Base-by-base conservation (phyloP, 2,329 filamentous ascomycete species). In the Berkeleyomyces basicola region DNA sequence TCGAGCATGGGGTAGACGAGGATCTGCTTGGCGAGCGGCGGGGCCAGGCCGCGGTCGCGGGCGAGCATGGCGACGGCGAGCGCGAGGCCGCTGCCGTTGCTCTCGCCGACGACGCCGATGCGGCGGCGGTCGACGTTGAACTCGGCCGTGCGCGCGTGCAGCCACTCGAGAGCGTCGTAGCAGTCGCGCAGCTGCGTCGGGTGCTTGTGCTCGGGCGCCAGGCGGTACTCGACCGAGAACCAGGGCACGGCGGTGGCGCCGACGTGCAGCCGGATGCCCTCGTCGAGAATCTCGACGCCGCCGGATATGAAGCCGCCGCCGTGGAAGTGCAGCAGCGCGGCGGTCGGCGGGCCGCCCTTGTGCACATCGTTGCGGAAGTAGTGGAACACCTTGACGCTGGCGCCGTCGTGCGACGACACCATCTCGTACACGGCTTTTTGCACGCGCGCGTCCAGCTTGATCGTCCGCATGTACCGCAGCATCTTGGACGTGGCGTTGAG, bases 221-320 rank as follows among this genome's bases (percentile, higher is more conserved):
- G 69, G 3, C 75, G 70, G 67, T 76, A 78, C 16, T 76, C 74
- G 39, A 76, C 69, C 1, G 69, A 68, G 51, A 74, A 70, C 46
- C 74, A 68, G 7, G 71, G 71, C 10, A 76, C 67, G 1, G 71
- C 70, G 3, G 70, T 62, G 77, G 74, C 59, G 72, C 70, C 1
- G 73, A 67, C 57, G 1, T 70, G 72, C 0, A 68, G 66, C 0
- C 73, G 73, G 11, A 71, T 71, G 2, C 69, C 70, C 47, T 74
- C 64, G 66, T 78, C 76, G 42, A 68, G 69, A 14, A 71, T 60
- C 2, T 71, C 68, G 36, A 72, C 68, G 14, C 65, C 67, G 10
- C 72, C 68, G 0, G 68, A 65, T 33, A 77, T 68, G 65, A 74
- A 72, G 36, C 75, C 75, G 33, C 76, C 76, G 40, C 74, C 75